Conservation (phyloP, 768 basidiomycete species). For the Boletus barrowsii region DNA sequence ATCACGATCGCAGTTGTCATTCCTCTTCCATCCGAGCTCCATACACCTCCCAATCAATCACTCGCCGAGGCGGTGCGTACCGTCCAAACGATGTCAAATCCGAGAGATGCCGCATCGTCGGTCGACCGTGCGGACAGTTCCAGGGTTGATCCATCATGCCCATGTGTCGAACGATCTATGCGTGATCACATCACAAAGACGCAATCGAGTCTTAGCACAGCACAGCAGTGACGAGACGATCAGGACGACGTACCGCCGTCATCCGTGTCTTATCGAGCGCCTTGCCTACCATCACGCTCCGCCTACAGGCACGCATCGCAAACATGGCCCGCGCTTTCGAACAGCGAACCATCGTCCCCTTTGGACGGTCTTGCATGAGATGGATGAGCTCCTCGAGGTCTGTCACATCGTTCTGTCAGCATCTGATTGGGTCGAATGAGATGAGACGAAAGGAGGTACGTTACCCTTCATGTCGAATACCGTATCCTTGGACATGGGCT, state of each 20-base stretch:
- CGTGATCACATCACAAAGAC: background rate
- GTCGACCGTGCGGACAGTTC: slow-evolving; percentile 86
- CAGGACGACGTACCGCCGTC: slow-evolving; percentile 51
- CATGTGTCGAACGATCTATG: slow-evolving; percentile 75
- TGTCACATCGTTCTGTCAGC: slow-evolving; percentile 28
- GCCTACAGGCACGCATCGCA: slow-evolving; percentile 91
- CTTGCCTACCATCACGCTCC: slow-evolving; percentile 95
- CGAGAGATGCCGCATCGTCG: slow-evolving; percentile 75
- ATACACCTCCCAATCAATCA: slow-evolving; percentile 38
- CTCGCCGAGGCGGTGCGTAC: slow-evolving; percentile 9
- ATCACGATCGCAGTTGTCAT: background rate
- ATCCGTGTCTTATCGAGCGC: slow-evolving; percentile 76
- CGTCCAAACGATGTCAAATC: slow-evolving; percentile 42
- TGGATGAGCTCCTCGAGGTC: slow-evolving; percentile 93
- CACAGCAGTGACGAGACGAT: background rate
- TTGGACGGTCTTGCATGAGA: slow-evolving; percentile 72
- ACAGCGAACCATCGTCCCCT: slow-evolving; percentile 84
- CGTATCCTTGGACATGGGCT: slow-evolving; percentile 89
- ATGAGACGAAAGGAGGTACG: slow-evolving; percentile 1
- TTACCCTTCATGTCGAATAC: slow-evolving; percentile 85
- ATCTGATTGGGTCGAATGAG: background rate
- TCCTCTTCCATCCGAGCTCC: slow-evolving; percentile 3
- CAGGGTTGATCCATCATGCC: slow-evolving; percentile 82
- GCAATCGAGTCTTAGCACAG: background rate
- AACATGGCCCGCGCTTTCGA: slow-evolving; percentile 95